Percentiles rank a stretch among this genome's conserved stretches.
phyloP scores from a whole-genome alignment of 2,329 filamentous ascomycete species.

The Leptographium galeiforme region DNA sequence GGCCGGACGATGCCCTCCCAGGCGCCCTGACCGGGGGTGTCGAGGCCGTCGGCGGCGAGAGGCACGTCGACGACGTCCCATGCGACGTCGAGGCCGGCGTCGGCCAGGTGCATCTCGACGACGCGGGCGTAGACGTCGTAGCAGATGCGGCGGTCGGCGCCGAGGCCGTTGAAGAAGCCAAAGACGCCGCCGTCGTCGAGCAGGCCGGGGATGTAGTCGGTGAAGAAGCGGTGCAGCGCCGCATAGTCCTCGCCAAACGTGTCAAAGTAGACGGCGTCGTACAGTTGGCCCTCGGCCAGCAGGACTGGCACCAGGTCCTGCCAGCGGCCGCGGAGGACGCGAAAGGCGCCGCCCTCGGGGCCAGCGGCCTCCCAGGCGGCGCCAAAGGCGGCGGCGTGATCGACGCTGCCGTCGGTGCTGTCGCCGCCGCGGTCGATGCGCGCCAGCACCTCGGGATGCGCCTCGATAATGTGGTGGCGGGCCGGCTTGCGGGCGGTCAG shows the following conservation, averaged over 20 bases:
- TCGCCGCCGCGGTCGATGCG: constrained; percentile 39
- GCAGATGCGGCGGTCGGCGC: constrained; percentile 81
- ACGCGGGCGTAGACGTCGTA: constrained; percentile 95
- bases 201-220: constrained; percentile 69
- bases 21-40: constrained; percentile 54
- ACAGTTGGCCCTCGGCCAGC: constrained; percentile 53
- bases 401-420: constrained; percentile 36
- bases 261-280: constrained; percentile 92
- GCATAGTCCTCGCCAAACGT: constrained; percentile 92
- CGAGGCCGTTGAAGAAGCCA: constrained; percentile 82
- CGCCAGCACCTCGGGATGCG: constrained; percentile 62
- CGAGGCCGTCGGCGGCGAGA: constrained; percentile 50
- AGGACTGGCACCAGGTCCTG: constrained; percentile 64
- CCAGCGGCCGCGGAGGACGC: constrained; percentile 64
- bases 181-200: constrained; percentile 62
- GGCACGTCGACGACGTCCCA: constrained; percentile 72
- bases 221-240: constrained; percentile 76
- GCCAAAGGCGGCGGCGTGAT: constrained; percentile 32
- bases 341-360: constrained; percentile 53
- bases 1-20: constrained; percentile 81
- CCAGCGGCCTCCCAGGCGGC: constrained; percentile 38
- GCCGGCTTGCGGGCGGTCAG: constrained; percentile 56
- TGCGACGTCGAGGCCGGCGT: constrained; percentile 79
- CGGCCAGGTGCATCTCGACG: constrained; percentile 77
- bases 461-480: constrained; percentile 74